A percentile compares a stretch with the other conserved stretches of the same genome.
Conservation (phyloP, 495 filamentous ascomycete species). For the Trichoderma asperelloides region DNA sequence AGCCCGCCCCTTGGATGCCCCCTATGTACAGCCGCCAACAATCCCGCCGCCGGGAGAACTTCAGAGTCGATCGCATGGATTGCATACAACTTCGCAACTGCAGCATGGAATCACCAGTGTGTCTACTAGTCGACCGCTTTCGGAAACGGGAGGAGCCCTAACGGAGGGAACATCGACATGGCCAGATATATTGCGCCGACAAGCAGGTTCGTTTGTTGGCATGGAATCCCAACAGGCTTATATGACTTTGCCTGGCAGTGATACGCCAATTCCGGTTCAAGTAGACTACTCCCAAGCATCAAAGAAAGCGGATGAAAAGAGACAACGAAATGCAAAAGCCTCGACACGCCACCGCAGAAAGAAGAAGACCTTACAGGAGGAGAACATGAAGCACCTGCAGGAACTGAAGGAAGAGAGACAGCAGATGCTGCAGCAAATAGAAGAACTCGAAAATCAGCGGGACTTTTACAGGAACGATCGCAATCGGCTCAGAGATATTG, state of each 20-base stretch:
- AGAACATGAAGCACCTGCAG: constrained; percentile 52
- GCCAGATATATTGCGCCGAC: constrained; percentile 1
- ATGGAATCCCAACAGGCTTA: constrained; percentile 11
- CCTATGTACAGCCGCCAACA: background rate
- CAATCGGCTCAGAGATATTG: constrained; percentile 58
- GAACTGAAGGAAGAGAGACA: constrained; percentile 52
- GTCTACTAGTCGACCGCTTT: background rate
- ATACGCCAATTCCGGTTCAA: constrained; percentile 42
- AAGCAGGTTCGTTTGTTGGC: constrained; percentile 2
- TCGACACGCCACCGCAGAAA: constrained; percentile 82
- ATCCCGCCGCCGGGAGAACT: background rate
- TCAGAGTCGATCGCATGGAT: background rate
- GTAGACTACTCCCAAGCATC: constrained; percentile 74
- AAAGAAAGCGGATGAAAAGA: constrained; percentile 80
- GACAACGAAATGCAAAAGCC: constrained; percentile 87
- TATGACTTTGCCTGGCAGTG: constrained; percentile 18
- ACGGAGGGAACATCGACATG: background rate
- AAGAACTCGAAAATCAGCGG: constrained; percentile 40
- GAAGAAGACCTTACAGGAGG: constrained; percentile 70
- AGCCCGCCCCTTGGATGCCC: background rate
- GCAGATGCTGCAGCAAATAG: constrained; percentile 32
- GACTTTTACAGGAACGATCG: constrained; percentile 45
- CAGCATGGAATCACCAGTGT: background rate
- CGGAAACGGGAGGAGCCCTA: background rate
- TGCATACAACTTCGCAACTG: background rate